Evolutionary conservation across 176 grass and related monocot species (phyloP).

Genomic region (Miscanthus lutarioriparius): DNA sequence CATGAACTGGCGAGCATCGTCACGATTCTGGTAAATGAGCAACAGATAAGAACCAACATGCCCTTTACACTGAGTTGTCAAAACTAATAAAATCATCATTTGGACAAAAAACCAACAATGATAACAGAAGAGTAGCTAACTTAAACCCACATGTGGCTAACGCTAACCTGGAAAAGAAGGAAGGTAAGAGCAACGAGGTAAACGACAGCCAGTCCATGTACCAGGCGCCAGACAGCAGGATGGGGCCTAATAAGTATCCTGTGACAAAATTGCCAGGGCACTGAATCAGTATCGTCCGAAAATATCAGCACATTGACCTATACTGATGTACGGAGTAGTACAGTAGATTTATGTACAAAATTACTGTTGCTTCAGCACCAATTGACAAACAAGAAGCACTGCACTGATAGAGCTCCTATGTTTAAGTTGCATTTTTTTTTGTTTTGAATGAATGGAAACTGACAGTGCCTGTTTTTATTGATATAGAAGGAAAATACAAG

Average conservation of each 20-base stretch:
- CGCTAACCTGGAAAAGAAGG: slow-evolving; percentile 93
- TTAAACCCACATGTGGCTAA: slow-evolving; percentile 7
- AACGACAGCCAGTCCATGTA: slow-evolving; percentile 93
- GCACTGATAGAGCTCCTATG: neutral
- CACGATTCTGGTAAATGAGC: slow-evolving; percentile 63
- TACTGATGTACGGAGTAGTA: neutral
- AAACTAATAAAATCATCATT: slow-evolving; percentile 10
- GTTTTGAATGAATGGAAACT: neutral
- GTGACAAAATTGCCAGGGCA: slow-evolving; percentile 33
- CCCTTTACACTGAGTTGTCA: neutral
- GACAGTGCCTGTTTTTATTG: neutral
- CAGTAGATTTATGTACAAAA: neutral
- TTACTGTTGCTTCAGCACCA: neutral
- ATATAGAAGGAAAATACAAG: neutral
- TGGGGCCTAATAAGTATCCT: slow-evolving; percentile 99
- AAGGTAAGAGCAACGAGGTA: slow-evolving; percentile 93
- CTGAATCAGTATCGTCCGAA: slow-evolving; percentile 40
- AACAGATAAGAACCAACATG: slow-evolving; percentile 32
- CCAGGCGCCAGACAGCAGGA: slow-evolving; percentile 93
- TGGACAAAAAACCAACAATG: neutral
- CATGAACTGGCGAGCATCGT: slow-evolving; percentile 91
- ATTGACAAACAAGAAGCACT: neutral
- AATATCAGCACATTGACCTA: neutral
- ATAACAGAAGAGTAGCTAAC: neutral
- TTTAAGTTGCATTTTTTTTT: slow-evolving; percentile 7